Base-by-base conservation (phyloP, 805 yeast genomes). In the Barnettozyma sp. region DNA sequence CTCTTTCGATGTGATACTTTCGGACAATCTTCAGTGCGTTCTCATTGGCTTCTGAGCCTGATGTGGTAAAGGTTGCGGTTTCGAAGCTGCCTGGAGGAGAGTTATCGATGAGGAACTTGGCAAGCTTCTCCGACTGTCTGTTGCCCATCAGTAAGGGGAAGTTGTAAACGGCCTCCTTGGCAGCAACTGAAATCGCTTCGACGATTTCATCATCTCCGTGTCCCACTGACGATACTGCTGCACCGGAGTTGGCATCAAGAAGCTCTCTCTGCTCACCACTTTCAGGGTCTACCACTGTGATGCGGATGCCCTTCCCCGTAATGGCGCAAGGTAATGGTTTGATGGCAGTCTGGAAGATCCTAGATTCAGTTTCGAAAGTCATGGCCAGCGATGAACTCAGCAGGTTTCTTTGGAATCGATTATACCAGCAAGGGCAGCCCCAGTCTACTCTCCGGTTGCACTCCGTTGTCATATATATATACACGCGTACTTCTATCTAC, bases 41-140 rank as follows among this genome's bases (percentile, higher is more conserved):
- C 52, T 76, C 83, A 50, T 73, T 77, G 15, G 82, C 73, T 56
- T 76, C 83, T 13, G 82, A 65, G 8, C 85, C 86, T 4, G 80
- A 71, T 39, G 77, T 76, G 34, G 73, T 66, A 54, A 63, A 65
- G 22, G 63, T 52, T 5, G 69, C 71, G 33, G 63, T 51, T 29
- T 57, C 60, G 46, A 68, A 67, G 7, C 68, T 62, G 12, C 63
- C 66, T n/a, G 46, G 43, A 34, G 70, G 70, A n/a, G 71, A 65
- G 38, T 59, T 54, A 8, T 61, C 65, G 39, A 54, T 72, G 54
- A 62, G 63, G 58, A 59, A 64, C 34, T 59, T 50, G 5, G 70
- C 68, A 20, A 68, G 48, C 8, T 56, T 59, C 40, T 68, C 73
- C 16, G 70, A 61, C 21, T 62, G 59, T 25, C 52, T 48, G 45